Evolutionary conservation across 192 early-diverging fungal genomes (phyloP).

Genomic region (Spinellus fusiger): DNA sequence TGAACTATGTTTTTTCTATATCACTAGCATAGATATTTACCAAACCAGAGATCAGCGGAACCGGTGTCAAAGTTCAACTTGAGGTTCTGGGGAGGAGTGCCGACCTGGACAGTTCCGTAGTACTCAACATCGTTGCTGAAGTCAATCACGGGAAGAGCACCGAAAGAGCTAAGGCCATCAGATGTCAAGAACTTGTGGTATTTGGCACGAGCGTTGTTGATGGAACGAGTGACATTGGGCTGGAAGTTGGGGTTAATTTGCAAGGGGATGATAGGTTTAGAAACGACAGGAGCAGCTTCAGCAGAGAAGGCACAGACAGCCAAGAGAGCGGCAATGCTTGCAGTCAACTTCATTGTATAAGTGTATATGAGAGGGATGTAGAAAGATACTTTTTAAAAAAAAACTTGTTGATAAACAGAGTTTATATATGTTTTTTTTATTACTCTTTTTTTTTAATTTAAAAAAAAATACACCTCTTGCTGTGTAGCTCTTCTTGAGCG

Average conservation of each 20-base stretch:
- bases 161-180: background rate
- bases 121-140: constrained; percentile 49
- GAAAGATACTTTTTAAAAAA: too few relatives aligned
- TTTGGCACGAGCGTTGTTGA: background rate
- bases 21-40: constrained; percentile 3
- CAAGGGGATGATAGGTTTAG: background rate
- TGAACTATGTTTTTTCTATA: background rate
- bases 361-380: too few relatives aligned
- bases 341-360: background rate
- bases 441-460: too few relatives aligned
- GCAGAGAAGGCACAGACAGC: background rate
- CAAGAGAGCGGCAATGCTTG: background rate
- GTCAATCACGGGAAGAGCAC: background rate
- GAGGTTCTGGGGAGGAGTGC: constrained; percentile 60
- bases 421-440: too few relatives aligned
- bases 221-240: background rate
- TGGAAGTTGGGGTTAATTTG: background rate
- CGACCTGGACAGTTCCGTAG: constrained; percentile 58
- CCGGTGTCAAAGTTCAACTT: constrained; percentile 70
- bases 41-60: constrained; percentile 63
- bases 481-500: too few relatives aligned
- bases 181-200: background rate
- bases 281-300: background rate
- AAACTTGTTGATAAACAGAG: too few relatives aligned
- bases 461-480: too few relatives aligned